phyloP scores from a whole-genome alignment of 352 stramenopile genomes.

The Phytopythium ostracodes region DNA sequence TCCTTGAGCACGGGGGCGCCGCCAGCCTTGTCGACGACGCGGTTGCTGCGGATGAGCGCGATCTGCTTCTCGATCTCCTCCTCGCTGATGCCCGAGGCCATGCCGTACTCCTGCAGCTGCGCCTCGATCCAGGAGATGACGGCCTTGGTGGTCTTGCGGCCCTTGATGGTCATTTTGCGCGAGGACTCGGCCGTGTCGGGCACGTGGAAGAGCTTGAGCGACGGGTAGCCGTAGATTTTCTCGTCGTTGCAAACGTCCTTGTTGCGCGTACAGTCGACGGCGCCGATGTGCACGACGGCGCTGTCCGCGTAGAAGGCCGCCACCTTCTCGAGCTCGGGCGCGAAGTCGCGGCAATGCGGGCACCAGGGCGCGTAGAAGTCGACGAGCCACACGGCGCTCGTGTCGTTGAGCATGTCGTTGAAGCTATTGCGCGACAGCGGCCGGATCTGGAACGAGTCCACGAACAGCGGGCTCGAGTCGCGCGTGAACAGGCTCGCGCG shows the following conservation, averaged over 20 bases:
- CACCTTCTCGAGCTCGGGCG: constrained; percentile 67
- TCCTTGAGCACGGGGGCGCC: constrained; percentile 27
- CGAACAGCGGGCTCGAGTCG: constrained; percentile 58
- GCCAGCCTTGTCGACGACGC: constrained; percentile 15
- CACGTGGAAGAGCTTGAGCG: constrained; percentile 72
- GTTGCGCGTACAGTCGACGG: constrained; percentile 72
- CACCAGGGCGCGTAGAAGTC: constrained; percentile 88
- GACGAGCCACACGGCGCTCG: constrained; percentile 64
- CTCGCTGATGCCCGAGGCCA: constrained; percentile 45
- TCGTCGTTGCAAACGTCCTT: constrained; percentile 55
- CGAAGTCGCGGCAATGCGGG: constrained; percentile 76
- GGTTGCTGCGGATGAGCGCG: constrained; percentile 42
- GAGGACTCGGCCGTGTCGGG: constrained; percentile 25
- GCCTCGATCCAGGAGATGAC: constrained; percentile 69
- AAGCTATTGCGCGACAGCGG: constrained; percentile 34
- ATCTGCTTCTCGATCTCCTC: constrained; percentile 45
- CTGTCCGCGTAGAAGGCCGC: constrained; percentile 60
- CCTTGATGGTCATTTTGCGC: constrained; percentile 27
- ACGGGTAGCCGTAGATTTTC: constrained; percentile 58
- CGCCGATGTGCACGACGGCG: constrained; percentile 54
- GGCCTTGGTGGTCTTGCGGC: constrained; percentile 27
- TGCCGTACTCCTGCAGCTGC: constrained; percentile 40
- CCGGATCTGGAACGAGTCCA: constrained; percentile 61
- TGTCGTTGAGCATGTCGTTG: constrained; percentile 40
- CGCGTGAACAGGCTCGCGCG: constrained; percentile 19